phyloP scores from a whole-genome alignment of 2,329 filamentous ascomycete species.

The Scopulariopsis brevicaulis region DNA sequence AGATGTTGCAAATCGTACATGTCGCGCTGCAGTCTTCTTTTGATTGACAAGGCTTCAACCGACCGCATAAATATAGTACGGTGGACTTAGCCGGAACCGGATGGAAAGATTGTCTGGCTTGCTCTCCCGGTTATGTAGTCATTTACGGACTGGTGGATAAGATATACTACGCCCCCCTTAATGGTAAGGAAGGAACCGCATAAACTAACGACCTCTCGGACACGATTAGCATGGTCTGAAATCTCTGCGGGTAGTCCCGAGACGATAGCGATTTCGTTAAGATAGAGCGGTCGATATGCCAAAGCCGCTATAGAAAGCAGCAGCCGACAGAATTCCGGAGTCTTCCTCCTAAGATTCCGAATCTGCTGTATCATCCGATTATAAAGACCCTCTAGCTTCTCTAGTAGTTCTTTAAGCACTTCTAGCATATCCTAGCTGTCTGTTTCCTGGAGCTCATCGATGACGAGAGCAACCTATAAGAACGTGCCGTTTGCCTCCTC shows the following conservation, averaged over 20 bases:
- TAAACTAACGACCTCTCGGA: constrained; percentile 16
- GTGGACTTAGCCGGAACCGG: constrained; percentile 14
- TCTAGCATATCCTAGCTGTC: constrained; percentile 6
- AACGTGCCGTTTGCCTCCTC: constrained; percentile 24
- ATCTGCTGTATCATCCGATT: constrained; percentile 23
- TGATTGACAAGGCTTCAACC: constrained; percentile 16
- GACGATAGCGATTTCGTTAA: constrained; percentile 20
- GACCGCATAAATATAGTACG: constrained; percentile 21
- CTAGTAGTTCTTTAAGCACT: constrained; percentile 16
- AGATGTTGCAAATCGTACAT: constrained; percentile 18
- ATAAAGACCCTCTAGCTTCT: constrained; percentile 24
- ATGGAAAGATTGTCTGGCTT: constrained; percentile 15
- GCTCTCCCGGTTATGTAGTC: constrained; percentile 20
- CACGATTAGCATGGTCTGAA: constrained; percentile 6
- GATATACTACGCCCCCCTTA: constrained; percentile 16
- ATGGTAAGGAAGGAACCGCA: constrained; percentile 27
- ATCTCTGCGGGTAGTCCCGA: constrained; percentile 7
- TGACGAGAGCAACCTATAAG: constrained; percentile 21
- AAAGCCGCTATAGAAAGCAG: constrained; percentile 19
- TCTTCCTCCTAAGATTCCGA: constrained; percentile 8
- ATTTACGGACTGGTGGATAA: constrained; percentile 31
- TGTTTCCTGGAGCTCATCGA: neutral
- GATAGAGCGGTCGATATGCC: constrained; percentile 21
- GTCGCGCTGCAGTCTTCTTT: constrained; percentile 18
- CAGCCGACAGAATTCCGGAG: constrained; percentile 17